Conservation (phyloP, 1,284 basidiomycete genomes). For the Apiotrichum akiyoshidainum region DNA sequence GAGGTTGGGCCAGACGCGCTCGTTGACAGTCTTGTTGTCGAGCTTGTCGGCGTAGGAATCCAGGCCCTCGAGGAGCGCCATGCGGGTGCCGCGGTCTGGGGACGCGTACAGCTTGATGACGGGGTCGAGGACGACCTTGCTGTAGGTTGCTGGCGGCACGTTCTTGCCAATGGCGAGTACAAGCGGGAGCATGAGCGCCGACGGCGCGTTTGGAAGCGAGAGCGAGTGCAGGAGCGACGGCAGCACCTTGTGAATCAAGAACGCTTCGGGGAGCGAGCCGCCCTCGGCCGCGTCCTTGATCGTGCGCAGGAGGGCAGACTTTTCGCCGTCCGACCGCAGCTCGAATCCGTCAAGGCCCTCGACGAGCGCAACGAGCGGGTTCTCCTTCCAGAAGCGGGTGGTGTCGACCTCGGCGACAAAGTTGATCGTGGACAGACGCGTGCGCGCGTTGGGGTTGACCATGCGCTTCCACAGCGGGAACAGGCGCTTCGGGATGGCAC, state of each 20-base stretch:
- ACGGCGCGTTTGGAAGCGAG: conserved; percentile 77
- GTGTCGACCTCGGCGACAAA: conserved; percentile 74
- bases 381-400: conserved; percentile 77
- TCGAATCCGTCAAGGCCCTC: conserved; percentile 82
- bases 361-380: conserved; percentile 81
- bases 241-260: conserved; percentile 78
- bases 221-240: conserved; percentile 81
- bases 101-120: conserved; percentile 79
- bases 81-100: conserved; percentile 86
- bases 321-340: conserved; percentile 77
- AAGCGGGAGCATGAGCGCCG: conserved; percentile 73
- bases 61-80: conserved; percentile 86
- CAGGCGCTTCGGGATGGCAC: conserved; percentile 69
- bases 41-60: conserved; percentile 80
- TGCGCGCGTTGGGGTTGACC: conserved; percentile 79
- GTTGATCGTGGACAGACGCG: conserved; percentile 68
- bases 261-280: conserved; percentile 75
- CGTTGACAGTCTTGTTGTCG: conserved; percentile 75
- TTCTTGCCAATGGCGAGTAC: conserved; percentile 74
- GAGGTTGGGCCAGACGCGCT: conserved; percentile 90
- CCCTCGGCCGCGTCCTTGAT: conserved; percentile 69
- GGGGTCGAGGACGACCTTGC: conserved; percentile 66
- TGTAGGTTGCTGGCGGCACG: conserved; percentile 69
- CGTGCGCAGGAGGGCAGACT: conserved; percentile 69
- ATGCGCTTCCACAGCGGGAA: conserved; percentile 83